Evolutionary conservation across 2,329 filamentous ascomycete species (phyloP), one percentile per base, ranked within the genome.

Genomic region (Penicillium crustosum): DNA sequence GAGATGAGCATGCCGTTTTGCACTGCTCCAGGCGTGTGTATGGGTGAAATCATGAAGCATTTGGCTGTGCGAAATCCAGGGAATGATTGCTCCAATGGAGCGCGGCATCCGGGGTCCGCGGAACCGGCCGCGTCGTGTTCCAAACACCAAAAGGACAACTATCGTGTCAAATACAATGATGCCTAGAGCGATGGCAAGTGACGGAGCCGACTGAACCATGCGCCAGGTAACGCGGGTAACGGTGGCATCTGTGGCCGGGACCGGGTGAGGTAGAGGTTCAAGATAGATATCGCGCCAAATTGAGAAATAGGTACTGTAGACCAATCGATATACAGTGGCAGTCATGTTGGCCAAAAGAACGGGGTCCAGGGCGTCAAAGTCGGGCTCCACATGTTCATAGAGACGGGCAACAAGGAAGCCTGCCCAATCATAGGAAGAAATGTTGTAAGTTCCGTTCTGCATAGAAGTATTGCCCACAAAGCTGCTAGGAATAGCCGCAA

Each of bases 271-370:
- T 9, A 73, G 53, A 5, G 65, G 63, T 29, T 71, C 53, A 0
- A 73, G 69, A 41, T 73, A 73, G 21, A 68, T 67, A 8, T 68
- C 61, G 8, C 67, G 66, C 70, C 70, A 73, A n/a, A 73, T 61
- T 2, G 70, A 70, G 48, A 73, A 73, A 48, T 73, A 73, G 13
- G 71, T 73, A 44, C 68, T 68, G 49, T 72, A 73, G 1, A 73
- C 71, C 70, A 71, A 73, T 51, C 71, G 68, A 41, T 73, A 73
- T 8, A 73, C 70, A 5, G 53, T 63, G 38, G 65, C 66, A 12
- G 70, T 71, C 23, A 72, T 56, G 12, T 62, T 44, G 5, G 64
- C 70, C 42, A 73, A 45, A 10, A 59, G 57, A 3, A 31, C 33
- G 0, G 65, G n/a, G n/a, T 70, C 53, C 13, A 73, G 59, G 0